phyloP scores from a whole-genome alignment of 2,329 filamentous ascomycete species.

The Phaeosphaeria sp. region DNA sequence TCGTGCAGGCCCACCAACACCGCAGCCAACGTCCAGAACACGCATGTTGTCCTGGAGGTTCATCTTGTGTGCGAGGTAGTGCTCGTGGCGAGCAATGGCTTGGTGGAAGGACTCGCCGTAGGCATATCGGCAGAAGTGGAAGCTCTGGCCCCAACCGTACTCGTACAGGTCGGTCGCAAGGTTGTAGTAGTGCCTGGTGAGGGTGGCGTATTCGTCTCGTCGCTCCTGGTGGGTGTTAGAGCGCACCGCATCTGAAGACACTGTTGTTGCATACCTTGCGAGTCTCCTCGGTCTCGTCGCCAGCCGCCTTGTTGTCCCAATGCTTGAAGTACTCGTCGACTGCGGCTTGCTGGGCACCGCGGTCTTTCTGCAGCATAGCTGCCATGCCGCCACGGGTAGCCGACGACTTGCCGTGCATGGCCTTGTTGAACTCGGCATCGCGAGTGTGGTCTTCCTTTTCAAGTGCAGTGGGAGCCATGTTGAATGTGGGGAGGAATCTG shows the following conservation, averaged over 20 bases:
- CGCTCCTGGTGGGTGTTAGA: slow-evolving; percentile 65
- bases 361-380: slow-evolving; percentile 87
- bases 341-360: slow-evolving; percentile 77
- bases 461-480: slow-evolving; percentile 65
- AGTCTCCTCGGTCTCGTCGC: slow-evolving; percentile 80
- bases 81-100: slow-evolving; percentile 94
- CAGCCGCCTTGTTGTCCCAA: slow-evolving; percentile 84
- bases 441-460: slow-evolving; percentile 83
- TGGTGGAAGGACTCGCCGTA: slow-evolving; percentile 85
- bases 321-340: slow-evolving; percentile 96
- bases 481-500: slow-evolving; percentile 28
- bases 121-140: slow-evolving; percentile 97
- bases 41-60: slow-evolving; percentile 84
- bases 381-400: slow-evolving; percentile 74
- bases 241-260: background rate
- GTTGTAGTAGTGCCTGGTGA: slow-evolving; percentile 97
- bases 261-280: slow-evolving; percentile 66
- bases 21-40: slow-evolving; percentile 95
- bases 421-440: slow-evolving; percentile 91
- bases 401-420: slow-evolving; percentile 78
- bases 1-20: slow-evolving; percentile 91
- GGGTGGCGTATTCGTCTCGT: slow-evolving; percentile 86
- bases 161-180: slow-evolving; percentile 96
- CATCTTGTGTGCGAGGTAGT: slow-evolving; percentile 93
- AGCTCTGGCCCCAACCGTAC: slow-evolving; percentile 94